Evolutionary conservation across 805 yeast genomes (phyloP), one percentile per base, ranked within the genome.

Genomic region (Brettanomyces naardenensis): DNA sequence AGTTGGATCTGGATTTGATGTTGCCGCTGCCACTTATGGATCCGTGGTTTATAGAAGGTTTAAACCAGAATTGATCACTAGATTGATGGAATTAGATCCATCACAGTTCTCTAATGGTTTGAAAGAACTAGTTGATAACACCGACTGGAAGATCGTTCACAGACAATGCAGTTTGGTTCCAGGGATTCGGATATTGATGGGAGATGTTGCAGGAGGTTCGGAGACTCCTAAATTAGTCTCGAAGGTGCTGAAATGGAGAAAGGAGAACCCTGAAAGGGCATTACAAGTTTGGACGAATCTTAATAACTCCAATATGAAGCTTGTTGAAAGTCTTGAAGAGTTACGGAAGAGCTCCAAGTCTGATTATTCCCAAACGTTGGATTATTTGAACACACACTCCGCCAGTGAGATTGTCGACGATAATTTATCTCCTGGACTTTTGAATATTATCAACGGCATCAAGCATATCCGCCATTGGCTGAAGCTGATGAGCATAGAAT

Each of bases 1-100:
- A 58, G 79, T 92, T 19, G 98, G 98, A 0, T 87, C 96, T 3
- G 98, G 98, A 0, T 92, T 92, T 59, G 98, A 92, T 55, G 95
- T 92, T 30, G 97, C 95, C 0, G 80, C 97, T 19, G 98, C 98
- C 0, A 80, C 85, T 0, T 90, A 71, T 58, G 98, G 98, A 2
- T 83, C 95, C 0, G 81, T 89, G 33, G 69, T 78, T 5, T 92
- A 92, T 58, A 69, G 74, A 31, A 66, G 98, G 43, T 92, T 92
- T 51, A 62, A 68, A 3, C 85, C 95, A 0, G 56, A 48, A 5
- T 42, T 75, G 26, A 72, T 75, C 35, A 65, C 54, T 22, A 43
- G 47, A 10, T 39, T 51, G 2, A 42, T 58, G 4, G 28, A 31
- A 3, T 19, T 17, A 9, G 21, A 29, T 2, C 38, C 42, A 3